A percentile compares a stretch with the other conserved stretches of the same genome.
These are phyloP conservation scores for Trichosporon sp. DNA, from an alignment of 1,284 basidiomycete genomes.

Conservation along the genomic window DNA sequence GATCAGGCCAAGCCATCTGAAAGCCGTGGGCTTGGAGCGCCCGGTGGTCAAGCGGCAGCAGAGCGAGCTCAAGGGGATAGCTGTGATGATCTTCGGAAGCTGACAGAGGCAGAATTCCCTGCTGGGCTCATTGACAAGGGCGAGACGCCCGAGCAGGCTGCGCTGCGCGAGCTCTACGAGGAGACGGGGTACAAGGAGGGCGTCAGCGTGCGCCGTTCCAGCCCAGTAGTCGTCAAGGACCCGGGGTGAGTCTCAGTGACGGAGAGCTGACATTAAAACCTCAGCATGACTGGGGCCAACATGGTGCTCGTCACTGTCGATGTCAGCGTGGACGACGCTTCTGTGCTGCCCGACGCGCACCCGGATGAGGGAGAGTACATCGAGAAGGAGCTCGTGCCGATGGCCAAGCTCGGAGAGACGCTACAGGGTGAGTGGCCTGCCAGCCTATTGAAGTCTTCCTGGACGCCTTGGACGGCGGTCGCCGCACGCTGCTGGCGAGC, in stretches of 20 bases:
- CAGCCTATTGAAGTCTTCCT: too few species aligned
- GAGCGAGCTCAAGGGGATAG: background rate
- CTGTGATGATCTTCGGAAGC: background rate
- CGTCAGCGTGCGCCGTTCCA: conserved; percentile 58
- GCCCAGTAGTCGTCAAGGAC: conserved; percentile 62
- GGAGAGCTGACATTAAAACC: background rate
- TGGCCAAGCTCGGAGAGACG: conserved; percentile 60
- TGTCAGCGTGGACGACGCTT: conserved; percentile 40
- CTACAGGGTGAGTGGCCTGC: conserved; percentile 64
- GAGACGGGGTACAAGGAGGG: conserved; percentile 71
- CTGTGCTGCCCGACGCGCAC: background rate
- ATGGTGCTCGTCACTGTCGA: conserved; percentile 41
- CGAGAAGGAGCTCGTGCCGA: conserved; percentile 63
- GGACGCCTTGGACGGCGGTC: too few species aligned
- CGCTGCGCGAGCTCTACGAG: conserved; percentile 79
- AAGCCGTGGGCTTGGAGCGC: too few species aligned
- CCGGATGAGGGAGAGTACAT: conserved; percentile 68
- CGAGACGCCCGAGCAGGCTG: conserved; percentile 66
- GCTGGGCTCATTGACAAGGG: conserved; percentile 79
- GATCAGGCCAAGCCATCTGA: too few species aligned
- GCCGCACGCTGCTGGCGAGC: background rate
- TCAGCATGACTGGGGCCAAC: conserved; percentile 52
- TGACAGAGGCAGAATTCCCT: conserved; percentile 62
- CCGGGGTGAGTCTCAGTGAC: conserved; percentile 57
- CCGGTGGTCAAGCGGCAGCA: too few species aligned